Evolutionary conservation across 1,139 yeast species (phyloP).

Genomic region (Candida sp.): DNA sequence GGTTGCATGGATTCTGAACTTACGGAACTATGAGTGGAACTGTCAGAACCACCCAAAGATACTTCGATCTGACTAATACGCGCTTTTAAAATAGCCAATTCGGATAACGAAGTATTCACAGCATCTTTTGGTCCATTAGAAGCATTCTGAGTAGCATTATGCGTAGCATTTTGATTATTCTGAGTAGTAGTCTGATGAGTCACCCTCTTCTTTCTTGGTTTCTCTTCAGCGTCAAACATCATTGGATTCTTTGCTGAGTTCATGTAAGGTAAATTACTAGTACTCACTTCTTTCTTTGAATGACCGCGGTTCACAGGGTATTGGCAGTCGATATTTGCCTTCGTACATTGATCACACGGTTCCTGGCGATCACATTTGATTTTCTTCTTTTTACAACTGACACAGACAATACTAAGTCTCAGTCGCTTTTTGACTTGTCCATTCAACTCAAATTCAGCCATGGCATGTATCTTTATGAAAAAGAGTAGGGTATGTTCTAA

Average conservation of each 20-base stretch:
- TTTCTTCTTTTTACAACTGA: conserved; percentile 36
- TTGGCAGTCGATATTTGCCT: conserved; percentile 13
- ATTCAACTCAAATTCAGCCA: neutral
- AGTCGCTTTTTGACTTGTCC: conserved; percentile 23
- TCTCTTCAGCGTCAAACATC: conserved; percentile 3
- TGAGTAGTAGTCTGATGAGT: neutral
- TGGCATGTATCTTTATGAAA: neutral
- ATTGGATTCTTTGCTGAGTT: conserved; percentile 12
- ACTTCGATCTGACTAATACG: conserved; percentile 21
- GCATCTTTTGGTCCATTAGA: conserved; percentile 7
- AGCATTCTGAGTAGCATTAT: neutral
- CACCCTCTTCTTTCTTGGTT: neutral
- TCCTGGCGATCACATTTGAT: conserved; percentile 39
- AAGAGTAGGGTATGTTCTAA: conserved; percentile 4
- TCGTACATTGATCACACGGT: conserved; percentile 41
- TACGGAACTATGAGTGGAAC: neutral
- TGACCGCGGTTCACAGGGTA: conserved; percentile 6
- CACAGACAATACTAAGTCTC: conserved; percentile 35
- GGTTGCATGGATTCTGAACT: conserved; percentile 3
- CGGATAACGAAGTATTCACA: conserved; percentile 14
- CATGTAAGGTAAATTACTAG: conserved; percentile 9
- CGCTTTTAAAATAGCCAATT: conserved; percentile 22
- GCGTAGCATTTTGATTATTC: conserved; percentile 1
- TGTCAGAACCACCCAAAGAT: neutral
- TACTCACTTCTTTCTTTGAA: neutral